Conservation (phyloP, 805 yeast species). For the Lipomyces yamadae region DNA sequence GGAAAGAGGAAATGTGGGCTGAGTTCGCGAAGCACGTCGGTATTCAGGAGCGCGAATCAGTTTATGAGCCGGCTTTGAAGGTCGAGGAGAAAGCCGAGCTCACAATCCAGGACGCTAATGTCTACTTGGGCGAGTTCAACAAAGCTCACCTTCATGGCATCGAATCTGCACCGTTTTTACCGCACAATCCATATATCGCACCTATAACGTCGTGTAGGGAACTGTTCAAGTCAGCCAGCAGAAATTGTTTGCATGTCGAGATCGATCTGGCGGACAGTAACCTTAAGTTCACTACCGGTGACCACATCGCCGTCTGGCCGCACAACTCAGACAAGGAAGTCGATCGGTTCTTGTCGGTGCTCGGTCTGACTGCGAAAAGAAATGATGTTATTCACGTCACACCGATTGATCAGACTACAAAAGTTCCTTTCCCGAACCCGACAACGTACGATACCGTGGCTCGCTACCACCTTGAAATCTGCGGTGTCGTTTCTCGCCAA, state of each 20-base stretch:
- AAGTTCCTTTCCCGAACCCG: conserved; percentile 56
- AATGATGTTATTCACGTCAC: conserved; percentile 65
- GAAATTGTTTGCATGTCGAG: conserved; percentile 90
- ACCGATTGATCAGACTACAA: conserved; percentile 62
- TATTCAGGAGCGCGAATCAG: conserved; percentile 78
- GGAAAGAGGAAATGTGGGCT: conserved; percentile 84
- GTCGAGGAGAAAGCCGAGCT: conserved; percentile 40
- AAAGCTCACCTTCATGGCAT: conserved; percentile 54
- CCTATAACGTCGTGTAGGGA: conserved; percentile 66
- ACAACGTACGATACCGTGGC: conserved; percentile 87
- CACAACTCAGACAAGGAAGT: conserved; percentile 82
- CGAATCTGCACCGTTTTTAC: conserved; percentile 66
- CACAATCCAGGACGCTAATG: conserved; percentile 50
- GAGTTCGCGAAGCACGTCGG: conserved; percentile 64
- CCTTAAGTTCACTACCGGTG: conserved; percentile 90
- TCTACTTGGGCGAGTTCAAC: conserved; percentile 84
- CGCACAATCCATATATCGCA: conserved; percentile 81
- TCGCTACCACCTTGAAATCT: conserved; percentile 85
- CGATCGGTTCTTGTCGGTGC: conserved; percentile 63
- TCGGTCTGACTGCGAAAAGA: conserved; percentile 60
- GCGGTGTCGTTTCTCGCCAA: conserved; percentile 94
- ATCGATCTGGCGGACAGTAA: conserved; percentile 77
- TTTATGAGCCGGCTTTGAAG: conserved; percentile 70
- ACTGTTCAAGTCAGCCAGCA: conserved; percentile 61
- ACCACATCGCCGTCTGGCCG: conserved; percentile 94